A percentile compares a stretch with the other conserved stretches of the same genome.
Evolutionary conservation across 768 basidiomycete species (phyloP).

Genomic region (Kwoniella sp.): DNA sequence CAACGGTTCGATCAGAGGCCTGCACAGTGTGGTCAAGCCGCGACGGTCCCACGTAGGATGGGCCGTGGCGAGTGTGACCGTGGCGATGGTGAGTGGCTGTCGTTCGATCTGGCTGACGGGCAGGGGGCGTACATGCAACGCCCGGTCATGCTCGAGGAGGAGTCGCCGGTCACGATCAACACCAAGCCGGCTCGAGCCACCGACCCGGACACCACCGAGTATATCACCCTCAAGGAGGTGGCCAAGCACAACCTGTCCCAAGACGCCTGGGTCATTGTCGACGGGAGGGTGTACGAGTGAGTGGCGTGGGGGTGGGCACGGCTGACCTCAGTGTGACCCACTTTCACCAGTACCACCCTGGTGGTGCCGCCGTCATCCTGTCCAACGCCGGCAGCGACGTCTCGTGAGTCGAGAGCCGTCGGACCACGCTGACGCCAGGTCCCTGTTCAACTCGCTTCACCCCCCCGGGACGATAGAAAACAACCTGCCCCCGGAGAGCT

Average conservation of each 20-base stretch:
- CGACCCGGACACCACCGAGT: neutral
- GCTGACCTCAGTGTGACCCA: constrained; percentile 30
- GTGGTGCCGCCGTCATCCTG: constrained; percentile 43
- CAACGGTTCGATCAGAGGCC: no score
- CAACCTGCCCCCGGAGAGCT: constrained; percentile 31
- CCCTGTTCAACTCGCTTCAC: constrained; percentile 41
- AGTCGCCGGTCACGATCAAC: neutral
- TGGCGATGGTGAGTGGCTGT: no score
- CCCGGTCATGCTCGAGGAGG: neutral
- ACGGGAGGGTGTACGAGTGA: constrained; percentile 48
- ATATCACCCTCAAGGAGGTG: constrained; percentile 27
- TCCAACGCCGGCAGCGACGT: constrained; percentile 45
- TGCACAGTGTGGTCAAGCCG: no score
- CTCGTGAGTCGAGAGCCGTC: constrained; percentile 30
- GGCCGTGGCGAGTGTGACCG: no score
- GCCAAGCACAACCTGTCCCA: constrained; percentile 41
- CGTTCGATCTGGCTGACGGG: neutral
- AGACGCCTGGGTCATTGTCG: constrained; percentile 46
- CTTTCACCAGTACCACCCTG: constrained; percentile 43
- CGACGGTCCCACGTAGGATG: no score
- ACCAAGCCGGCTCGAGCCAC: neutral
- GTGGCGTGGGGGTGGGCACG: neutral
- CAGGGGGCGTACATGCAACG: neutral
- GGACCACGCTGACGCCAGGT: constrained; percentile 13
- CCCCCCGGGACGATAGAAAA: constrained; percentile 41